Conservation (phyloP, 1,284 basidiomycete genomes). For the Ceratobasidium sp. region DNA sequence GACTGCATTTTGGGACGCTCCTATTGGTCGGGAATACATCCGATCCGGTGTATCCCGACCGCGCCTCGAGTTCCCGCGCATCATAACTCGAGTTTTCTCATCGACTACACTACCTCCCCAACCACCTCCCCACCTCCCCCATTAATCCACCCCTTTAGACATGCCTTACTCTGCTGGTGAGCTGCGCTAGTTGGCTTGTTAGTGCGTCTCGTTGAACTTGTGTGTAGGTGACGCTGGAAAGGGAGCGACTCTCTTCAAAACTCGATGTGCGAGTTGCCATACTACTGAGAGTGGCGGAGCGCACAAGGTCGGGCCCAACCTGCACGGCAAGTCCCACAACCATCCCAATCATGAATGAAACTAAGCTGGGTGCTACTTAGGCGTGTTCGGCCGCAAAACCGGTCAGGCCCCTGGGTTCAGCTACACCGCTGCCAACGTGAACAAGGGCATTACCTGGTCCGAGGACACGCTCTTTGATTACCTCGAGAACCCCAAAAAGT, state of each 20-base stretch:
- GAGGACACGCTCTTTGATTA: slow-evolving; percentile 94
- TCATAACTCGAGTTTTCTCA: slow-evolving; percentile 39
- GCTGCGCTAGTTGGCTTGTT: slow-evolving; percentile 14
- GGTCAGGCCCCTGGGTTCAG: slow-evolving; percentile 90
- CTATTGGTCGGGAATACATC: slow-evolving; percentile 34
- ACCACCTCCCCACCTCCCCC: slow-evolving; percentile 6
- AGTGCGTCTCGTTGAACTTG: not conserved
- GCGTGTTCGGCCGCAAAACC: slow-evolving; percentile 87
- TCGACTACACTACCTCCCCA: slow-evolving; percentile 19
- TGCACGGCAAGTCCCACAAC: slow-evolving; percentile 78
- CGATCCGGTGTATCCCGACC: slow-evolving; percentile 28
- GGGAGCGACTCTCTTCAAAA: slow-evolving; percentile 95
- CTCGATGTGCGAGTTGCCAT: slow-evolving; percentile 98
- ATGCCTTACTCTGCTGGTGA: slow-evolving; percentile 63
- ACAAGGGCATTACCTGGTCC: slow-evolving; percentile 90
- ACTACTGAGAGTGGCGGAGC: slow-evolving; percentile 86
- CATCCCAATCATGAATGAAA: slow-evolving; percentile 28
- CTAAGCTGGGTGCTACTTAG: slow-evolving; percentile 53
- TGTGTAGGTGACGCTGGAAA: slow-evolving; percentile 83
- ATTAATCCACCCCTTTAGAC: slow-evolving; percentile 50
- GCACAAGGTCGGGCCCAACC: slow-evolving; percentile 94
- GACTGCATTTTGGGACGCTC: not conserved
- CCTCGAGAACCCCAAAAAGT: slow-evolving; percentile 98
- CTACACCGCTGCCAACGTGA: slow-evolving; percentile 96
- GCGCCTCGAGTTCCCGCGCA: slow-evolving; percentile 22